These are phyloP conservation scores for Candida tallmaniae DNA, from an alignment of 805 yeast genomes.

Conservation along the genomic window DNA sequence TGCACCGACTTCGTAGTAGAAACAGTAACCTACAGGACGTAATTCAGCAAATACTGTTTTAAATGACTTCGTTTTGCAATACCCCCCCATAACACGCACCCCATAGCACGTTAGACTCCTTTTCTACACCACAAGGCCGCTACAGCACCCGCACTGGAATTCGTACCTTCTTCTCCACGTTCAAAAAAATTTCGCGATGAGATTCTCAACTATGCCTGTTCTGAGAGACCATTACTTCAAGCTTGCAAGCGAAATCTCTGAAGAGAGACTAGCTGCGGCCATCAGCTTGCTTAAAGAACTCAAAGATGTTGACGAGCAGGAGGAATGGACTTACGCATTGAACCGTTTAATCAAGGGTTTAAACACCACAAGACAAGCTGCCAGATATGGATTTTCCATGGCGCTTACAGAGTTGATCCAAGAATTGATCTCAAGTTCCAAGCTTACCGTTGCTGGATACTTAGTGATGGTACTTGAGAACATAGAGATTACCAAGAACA, in stretches of 20 bases:
- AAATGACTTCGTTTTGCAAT: too few relatives aligned
- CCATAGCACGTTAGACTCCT: too few relatives aligned
- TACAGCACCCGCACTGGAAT: too few relatives aligned
- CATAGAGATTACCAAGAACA: slow-evolving; percentile 29
- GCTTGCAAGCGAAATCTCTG: slow-evolving; percentile 70
- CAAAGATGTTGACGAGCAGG: slow-evolving; percentile 30
- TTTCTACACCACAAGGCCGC: too few relatives aligned
- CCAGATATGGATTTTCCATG: slow-evolving; percentile 84
- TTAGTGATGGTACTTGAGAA: slow-evolving; percentile 36
- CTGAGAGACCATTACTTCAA: slow-evolving; percentile 73
- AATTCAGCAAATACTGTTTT: too few relatives aligned
- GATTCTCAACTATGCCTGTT: too few relatives aligned
- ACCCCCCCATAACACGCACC: too few relatives aligned
- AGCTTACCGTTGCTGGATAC: slow-evolving; percentile 29
- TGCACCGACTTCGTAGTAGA: too few relatives aligned
- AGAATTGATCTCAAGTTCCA: slow-evolving; percentile 26
- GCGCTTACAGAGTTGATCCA: slow-evolving; percentile 68
- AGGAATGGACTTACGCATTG: slow-evolving; percentile 80
- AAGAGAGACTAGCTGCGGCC: slow-evolving; percentile 72
- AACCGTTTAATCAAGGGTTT: slow-evolving; percentile 77
- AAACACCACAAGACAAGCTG: slow-evolving; percentile 75
- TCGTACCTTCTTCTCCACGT: too few relatives aligned
- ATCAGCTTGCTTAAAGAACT: slow-evolving; percentile 60
- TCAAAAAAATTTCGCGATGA: too few relatives aligned
- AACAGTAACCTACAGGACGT: too few relatives aligned